These are phyloP conservation scores for Trypanosoma congolense DNA, from an alignment of 208 protist genomes.

Conservation along the genomic window DNA sequence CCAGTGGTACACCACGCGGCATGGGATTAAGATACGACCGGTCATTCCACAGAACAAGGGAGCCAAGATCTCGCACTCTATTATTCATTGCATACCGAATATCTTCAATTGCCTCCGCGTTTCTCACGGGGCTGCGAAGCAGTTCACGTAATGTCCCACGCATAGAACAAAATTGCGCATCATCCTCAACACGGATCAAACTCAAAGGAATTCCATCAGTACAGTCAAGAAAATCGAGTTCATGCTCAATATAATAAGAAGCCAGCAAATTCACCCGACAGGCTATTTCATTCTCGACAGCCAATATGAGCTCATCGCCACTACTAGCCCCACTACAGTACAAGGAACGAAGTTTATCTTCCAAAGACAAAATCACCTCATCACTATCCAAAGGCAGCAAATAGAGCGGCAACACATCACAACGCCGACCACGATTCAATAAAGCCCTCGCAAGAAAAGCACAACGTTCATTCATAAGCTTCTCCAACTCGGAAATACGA, in stretches of 20 bases:
- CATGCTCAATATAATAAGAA: slow-evolving; percentile 34
- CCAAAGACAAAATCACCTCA: neutral
- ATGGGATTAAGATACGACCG: slow-evolving; percentile 60
- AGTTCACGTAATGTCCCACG: slow-evolving; percentile 45
- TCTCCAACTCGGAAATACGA: slow-evolving; percentile 7
- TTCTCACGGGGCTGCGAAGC: slow-evolving; percentile 42
- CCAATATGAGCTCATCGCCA: slow-evolving; percentile 17
- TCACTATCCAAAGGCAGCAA: neutral
- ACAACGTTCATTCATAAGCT: neutral
- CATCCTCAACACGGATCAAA: slow-evolving; percentile 54
- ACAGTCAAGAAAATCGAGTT: slow-evolving; percentile 47
- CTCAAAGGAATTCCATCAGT: slow-evolving; percentile 48
- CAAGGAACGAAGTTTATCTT: neutral
- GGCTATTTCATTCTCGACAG: slow-evolving; percentile 53
- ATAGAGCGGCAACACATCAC: neutral
- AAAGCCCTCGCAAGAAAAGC: neutral
- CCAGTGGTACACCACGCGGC: slow-evolving; percentile 59
- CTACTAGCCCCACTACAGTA: neutral
- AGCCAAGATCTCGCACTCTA: slow-evolving; percentile 44
- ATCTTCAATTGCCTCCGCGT: slow-evolving; percentile 38
- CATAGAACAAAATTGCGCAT: slow-evolving; percentile 48
- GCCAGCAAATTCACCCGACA: slow-evolving; percentile 49
- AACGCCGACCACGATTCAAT: neutral
- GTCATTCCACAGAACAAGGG: slow-evolving; percentile 43
- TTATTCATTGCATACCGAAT: slow-evolving; percentile 54